Evolutionary conservation across 352 stramenopile genomes (phyloP).

Genomic region (Pythium graminicola): DNA sequence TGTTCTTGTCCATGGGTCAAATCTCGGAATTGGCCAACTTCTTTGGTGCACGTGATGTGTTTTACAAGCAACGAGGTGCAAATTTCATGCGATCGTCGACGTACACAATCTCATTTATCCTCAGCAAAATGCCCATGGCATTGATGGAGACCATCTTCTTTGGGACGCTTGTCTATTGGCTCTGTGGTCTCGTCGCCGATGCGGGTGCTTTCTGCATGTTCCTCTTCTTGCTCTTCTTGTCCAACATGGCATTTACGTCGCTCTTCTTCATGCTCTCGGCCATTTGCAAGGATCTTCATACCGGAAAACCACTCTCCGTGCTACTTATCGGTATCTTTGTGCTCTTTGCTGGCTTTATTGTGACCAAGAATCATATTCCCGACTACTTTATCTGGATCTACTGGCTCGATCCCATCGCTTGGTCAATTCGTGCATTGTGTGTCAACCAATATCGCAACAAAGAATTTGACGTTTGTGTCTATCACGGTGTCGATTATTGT

Average conservation of each 20-base stretch:
- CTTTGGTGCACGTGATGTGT: conserved; percentile 33
- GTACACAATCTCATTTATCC: conserved; percentile 36
- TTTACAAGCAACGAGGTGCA: conserved; percentile 61
- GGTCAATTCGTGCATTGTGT: conserved; percentile 22
- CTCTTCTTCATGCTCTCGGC: conserved; percentile 31
- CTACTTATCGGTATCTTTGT: conserved; percentile 26
- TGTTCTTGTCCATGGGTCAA: conserved; percentile 12
- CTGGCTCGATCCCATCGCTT: conserved; percentile 41
- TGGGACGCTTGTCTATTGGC: conserved; percentile 62
- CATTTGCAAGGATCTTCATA: conserved; percentile 15
- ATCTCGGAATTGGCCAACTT: conserved; percentile 55
- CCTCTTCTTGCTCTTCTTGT: conserved; percentile 46
- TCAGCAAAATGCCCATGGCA: conserved; percentile 26
- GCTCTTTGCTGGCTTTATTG: conserved; percentile 34
- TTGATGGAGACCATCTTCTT: conserved; percentile 55
- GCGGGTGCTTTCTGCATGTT: conserved; percentile 48
- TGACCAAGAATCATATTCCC: conserved; percentile 30
- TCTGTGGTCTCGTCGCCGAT: conserved; percentile 43
- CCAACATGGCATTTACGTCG: conserved; percentile 27
- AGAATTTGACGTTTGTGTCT: conserved; percentile 16
- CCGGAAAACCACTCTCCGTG: conserved; percentile 23
- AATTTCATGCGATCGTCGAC: conserved; percentile 59
- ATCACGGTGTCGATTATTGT: conserved; percentile 28
- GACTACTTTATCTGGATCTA: conserved; percentile 36
- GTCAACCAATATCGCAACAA: conserved; percentile 28